These are phyloP conservation scores for Trichocomaceae sp. DNA, from an alignment of 2,329 filamentous ascomycete species.

Conservation along the genomic window DNA sequence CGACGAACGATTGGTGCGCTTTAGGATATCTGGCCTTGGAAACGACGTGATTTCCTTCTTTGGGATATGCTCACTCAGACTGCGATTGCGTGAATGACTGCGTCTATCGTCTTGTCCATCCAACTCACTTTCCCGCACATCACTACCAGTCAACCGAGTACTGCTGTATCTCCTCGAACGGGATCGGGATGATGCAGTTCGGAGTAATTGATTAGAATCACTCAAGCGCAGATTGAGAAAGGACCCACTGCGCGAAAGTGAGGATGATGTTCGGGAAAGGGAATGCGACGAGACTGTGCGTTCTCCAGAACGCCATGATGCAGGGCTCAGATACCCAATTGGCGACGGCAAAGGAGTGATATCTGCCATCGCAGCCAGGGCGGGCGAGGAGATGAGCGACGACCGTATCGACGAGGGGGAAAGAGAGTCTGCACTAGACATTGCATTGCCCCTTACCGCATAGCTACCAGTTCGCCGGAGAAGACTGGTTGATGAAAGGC, in stretches of 20 bases:
- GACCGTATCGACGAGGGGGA: slow-evolving; percentile 58
- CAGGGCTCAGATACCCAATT: slow-evolving; percentile 44
- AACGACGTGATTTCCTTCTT: slow-evolving; percentile 62
- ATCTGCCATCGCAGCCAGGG: slow-evolving; percentile 68
- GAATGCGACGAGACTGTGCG: slow-evolving; percentile 52
- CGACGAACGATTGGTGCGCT: slow-evolving; percentile 47
- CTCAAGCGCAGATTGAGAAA: slow-evolving; percentile 29
- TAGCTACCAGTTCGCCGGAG: slow-evolving; percentile 41
- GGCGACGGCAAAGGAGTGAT: slow-evolving; percentile 75
- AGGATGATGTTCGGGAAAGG: slow-evolving; percentile 38
- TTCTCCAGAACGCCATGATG: slow-evolving; percentile 46
- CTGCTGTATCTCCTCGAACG: slow-evolving; percentile 36
- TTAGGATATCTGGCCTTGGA: slow-evolving; percentile 64
- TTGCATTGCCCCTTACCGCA: slow-evolving; percentile 30
- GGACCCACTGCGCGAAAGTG: slow-evolving; percentile 33
- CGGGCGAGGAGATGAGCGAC: slow-evolving; percentile 59
- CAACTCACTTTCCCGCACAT: slow-evolving; percentile 18
- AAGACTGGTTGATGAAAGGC: slow-evolving; percentile 37
- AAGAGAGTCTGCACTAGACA: slow-evolving; percentile 39
- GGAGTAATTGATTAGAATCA: slow-evolving; percentile 30
- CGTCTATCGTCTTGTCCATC: slow-evolving; percentile 22
- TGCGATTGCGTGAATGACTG: slow-evolving; percentile 65
- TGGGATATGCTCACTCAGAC: slow-evolving; percentile 80
- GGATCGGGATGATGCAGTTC: slow-evolving; percentile 25
- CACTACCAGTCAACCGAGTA: slow-evolving; percentile 26